Percentiles rank a stretch among this genome's conserved stretches.
These are phyloP conservation scores for Phytomonas francai DNA, from an alignment of 208 protist species.

Conservation along the genomic window DNA sequence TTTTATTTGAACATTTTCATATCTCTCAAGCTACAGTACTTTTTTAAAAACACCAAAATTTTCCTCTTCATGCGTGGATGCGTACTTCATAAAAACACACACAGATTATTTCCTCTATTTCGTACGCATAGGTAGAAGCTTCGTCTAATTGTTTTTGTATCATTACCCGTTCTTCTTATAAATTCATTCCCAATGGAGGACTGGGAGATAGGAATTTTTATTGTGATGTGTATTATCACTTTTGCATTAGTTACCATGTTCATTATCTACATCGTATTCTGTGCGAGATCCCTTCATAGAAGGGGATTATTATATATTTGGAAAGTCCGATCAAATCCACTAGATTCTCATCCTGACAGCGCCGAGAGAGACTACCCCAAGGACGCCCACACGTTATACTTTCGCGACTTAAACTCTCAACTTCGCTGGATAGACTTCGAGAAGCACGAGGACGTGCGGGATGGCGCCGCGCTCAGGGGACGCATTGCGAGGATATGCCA, in stretches of 20 bases:
- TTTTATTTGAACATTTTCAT: slow-evolving; percentile 1
- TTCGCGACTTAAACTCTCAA: slow-evolving; percentile 33
- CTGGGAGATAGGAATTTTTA: slow-evolving; percentile 40
- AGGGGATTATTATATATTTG: neutral
- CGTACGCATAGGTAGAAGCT: slow-evolving; percentile 9
- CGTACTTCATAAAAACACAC: neutral
- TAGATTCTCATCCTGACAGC: neutral
- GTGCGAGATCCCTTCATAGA: neutral
- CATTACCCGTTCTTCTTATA: slow-evolving; percentile 1
- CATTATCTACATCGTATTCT: neutral
- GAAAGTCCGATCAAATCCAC: neutral
- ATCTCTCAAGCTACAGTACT: slow-evolving; percentile 3
- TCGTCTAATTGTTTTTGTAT: neutral
- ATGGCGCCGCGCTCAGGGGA: slow-evolving; percentile 17
- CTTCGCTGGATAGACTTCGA: slow-evolving; percentile 33
- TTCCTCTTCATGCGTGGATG: neutral
- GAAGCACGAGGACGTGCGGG: slow-evolving; percentile 13
- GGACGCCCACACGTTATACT: slow-evolving; percentile 24
- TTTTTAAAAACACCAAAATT: neutral
- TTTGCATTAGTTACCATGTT: slow-evolving; percentile 24
- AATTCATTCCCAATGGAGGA: slow-evolving; percentile 25
- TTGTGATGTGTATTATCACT: slow-evolving; percentile 53
- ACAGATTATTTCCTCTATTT: neutral
- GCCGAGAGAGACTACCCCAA: neutral
- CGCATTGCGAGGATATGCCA: slow-evolving; percentile 17